These are phyloP conservation scores for Danielozyma ontarioensis DNA, from an alignment of 805 yeast genomes.

Conservation along the genomic window DNA sequence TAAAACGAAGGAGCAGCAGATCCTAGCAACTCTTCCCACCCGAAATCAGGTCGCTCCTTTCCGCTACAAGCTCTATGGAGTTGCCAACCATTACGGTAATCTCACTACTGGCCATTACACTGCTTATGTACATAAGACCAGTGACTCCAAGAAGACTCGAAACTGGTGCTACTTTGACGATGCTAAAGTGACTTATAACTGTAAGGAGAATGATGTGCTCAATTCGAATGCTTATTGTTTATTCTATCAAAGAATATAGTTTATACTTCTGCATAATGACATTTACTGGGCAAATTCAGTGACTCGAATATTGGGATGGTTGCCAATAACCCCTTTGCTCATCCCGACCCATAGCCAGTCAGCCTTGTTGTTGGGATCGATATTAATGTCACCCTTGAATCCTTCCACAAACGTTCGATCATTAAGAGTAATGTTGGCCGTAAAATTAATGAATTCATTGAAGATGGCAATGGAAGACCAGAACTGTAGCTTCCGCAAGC, in stretches of 20 bases:
- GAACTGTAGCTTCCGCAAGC: constrained; percentile 72
- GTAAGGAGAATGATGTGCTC: constrained; percentile 48
- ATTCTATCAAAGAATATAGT: constrained; percentile 54
- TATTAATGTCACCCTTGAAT: constrained; percentile 58
- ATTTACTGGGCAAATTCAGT: constrained; percentile 13
- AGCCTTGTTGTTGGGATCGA: constrained; percentile 42
- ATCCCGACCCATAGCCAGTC: constrained; percentile 67
- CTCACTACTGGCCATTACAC: constrained; percentile 89
- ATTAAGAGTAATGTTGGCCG: constrained; percentile 72
- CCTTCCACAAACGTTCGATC: constrained; percentile 82
- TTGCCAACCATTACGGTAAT: constrained; percentile 80
- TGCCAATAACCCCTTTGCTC: constrained; percentile 50
- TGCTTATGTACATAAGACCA: constrained; percentile 61
- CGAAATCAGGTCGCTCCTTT: constrained; percentile 82
- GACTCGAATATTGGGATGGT: constrained; percentile 48
- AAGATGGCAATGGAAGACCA: constrained; percentile 90
- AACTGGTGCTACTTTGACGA: constrained; percentile 88
- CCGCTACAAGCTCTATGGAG: constrained; percentile 69
- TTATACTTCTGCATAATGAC: constrained; percentile 2
- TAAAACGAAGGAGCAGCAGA: constrained; percentile 37
- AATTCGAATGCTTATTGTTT: constrained; percentile 78
- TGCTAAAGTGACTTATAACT: constrained; percentile 53
- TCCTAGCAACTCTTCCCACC: constrained; percentile 47
- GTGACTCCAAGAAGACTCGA: constrained; percentile 33
- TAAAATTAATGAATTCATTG: constrained; percentile 75